Evolutionary conservation across 2,329 filamentous ascomycete genomes (phyloP).

Genomic region (Parafenestella ontariensis): DNA sequence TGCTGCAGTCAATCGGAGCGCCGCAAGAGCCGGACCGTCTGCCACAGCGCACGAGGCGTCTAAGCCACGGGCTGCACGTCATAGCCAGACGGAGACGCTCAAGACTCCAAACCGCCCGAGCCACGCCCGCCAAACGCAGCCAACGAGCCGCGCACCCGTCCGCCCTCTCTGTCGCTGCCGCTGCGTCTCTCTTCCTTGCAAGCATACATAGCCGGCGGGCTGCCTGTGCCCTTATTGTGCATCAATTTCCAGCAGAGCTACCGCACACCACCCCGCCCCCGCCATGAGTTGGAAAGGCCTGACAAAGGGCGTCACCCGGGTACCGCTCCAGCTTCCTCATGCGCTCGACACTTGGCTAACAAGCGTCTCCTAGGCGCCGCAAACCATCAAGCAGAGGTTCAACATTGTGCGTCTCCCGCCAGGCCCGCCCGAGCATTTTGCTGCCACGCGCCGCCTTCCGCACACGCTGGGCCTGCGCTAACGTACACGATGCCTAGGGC

Average conservation of each 20-base stretch:
- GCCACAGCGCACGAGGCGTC: slow-evolving; percentile 2
- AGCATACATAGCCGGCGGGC: not conserved
- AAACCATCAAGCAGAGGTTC: slow-evolving; percentile 89
- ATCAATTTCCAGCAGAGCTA: slow-evolving; percentile 10
- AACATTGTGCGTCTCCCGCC: slow-evolving; percentile 67
- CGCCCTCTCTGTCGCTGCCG: too few relatives aligned
- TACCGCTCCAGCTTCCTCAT: slow-evolving; percentile 55
- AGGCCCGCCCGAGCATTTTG: not conserved
- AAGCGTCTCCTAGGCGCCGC: slow-evolving; percentile 70
- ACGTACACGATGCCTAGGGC: slow-evolving; percentile 58
- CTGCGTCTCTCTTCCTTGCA: slow-evolving; percentile 12
- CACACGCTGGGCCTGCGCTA: slow-evolving; percentile 24
- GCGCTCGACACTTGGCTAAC: slow-evolving; percentile 31
- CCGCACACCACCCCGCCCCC: slow-evolving; percentile 3
- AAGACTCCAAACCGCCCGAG: slow-evolving; percentile 10
- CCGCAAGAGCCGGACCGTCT: slow-evolving; percentile 7
- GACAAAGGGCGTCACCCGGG: slow-evolving; percentile 85
- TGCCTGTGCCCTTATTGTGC: slow-evolving; percentile 4
- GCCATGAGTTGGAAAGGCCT: slow-evolving; percentile 97
- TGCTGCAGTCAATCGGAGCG: slow-evolving; percentile 6
- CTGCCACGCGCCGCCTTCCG: slow-evolving; percentile 28
- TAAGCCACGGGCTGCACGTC: slow-evolving; percentile 37
- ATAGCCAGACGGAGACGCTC: slow-evolving; percentile 30
- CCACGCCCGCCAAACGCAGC: slow-evolving; percentile 3
- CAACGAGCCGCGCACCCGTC: not conserved